Conservation (phyloP, 2,329 filamentous ascomycete genomes). For the Fusarium proliferatum region DNA sequence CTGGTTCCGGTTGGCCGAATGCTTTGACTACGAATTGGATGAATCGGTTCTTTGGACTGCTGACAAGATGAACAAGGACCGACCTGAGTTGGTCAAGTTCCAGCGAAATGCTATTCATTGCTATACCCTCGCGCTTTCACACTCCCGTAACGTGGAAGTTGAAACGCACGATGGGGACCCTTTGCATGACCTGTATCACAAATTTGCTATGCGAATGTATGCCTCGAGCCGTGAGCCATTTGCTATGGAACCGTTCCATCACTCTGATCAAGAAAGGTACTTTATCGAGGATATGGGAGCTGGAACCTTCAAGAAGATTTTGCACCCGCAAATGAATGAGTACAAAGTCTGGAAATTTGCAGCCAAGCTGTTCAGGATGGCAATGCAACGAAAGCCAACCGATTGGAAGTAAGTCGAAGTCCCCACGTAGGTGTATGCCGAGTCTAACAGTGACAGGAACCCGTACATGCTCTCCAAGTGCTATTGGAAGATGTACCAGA, state of each 20-base stretch:
- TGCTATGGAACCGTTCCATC: constrained; percentile 70
- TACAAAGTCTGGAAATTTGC: constrained; percentile 73
- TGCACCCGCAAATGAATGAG: constrained; percentile 67
- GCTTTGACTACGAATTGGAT: constrained; percentile 87
- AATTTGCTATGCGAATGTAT: constrained; percentile 71
- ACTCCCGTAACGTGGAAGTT: constrained; percentile 60
- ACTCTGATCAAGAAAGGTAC: constrained; percentile 67
- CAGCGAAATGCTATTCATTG: constrained; percentile 88
- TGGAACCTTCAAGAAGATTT: constrained; percentile 62
- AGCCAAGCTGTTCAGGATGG: constrained; percentile 65
- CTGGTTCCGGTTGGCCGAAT: constrained; percentile 89
- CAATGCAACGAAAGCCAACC: constrained; percentile 63
- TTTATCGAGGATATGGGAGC: constrained; percentile 63
- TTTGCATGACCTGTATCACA: constrained; percentile 68
- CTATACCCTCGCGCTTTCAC: constrained; percentile 70
- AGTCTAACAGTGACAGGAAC: constrained; percentile 56
- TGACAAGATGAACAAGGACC: constrained; percentile 89
- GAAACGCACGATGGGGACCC: constrained; percentile 62
- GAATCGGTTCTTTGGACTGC: constrained; percentile 89
- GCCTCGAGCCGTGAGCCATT: constrained; percentile 71
- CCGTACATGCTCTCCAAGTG: constrained; percentile 71
- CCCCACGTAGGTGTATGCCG: background rate
- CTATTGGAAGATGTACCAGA: constrained; percentile 72
- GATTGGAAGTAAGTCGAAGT: constrained; percentile 65
- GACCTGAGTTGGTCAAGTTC: constrained; percentile 76